Evolutionary conservation across 768 basidiomycete species (phyloP), one percentile per base, ranked within the genome.

Genomic region (Trametes elegans): DNA sequence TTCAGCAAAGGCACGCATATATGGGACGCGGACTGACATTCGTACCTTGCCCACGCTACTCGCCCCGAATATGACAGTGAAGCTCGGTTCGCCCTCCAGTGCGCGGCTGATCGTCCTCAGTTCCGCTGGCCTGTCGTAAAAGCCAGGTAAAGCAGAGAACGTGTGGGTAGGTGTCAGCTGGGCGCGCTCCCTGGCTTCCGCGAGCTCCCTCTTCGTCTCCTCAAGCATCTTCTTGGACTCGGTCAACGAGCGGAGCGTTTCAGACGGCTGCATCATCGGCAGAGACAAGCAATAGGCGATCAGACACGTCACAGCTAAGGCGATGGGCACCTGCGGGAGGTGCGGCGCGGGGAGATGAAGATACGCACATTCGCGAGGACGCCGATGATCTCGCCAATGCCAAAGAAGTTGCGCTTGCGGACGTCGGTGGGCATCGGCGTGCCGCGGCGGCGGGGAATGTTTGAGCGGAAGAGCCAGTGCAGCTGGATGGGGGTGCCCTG

Each of bases 11-110:
- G 18, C 14, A 23, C 18, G 18, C 28, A 11, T 13, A 16, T 21
- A 29, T 0, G 13, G 4, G 16, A n/a, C 19, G 16, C 7, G 14
- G 34, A 6, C 13, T 34, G 24, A n/a, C n/a, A 7, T 48, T 79
- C 85, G 9, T 53, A 83, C 88, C 82, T 93, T 93, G 56, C 91
- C 90, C 2, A 87, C 87, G 8, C 85, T 85, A 57, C 87, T 88
- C 27, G 88, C 87, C 3, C 90, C 90, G 54, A 89, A 90, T 7
- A 92, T 72, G 7, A 92, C 76, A 0, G 88, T 91, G 64, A 92
- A 92, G 1, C 87, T 82, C 5, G 90, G 88, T 29, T 90, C 85
- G 8, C 77, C 82, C 50, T 83, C 82, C 24, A 92, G 68, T 3
- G 78, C 76, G 50, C 83, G 80, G 64, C 87, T 84, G 31, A 93